Base-by-base conservation (phyloP, 352 stramenopile genomes). In the Globisporangium heterothallicum region DNA sequence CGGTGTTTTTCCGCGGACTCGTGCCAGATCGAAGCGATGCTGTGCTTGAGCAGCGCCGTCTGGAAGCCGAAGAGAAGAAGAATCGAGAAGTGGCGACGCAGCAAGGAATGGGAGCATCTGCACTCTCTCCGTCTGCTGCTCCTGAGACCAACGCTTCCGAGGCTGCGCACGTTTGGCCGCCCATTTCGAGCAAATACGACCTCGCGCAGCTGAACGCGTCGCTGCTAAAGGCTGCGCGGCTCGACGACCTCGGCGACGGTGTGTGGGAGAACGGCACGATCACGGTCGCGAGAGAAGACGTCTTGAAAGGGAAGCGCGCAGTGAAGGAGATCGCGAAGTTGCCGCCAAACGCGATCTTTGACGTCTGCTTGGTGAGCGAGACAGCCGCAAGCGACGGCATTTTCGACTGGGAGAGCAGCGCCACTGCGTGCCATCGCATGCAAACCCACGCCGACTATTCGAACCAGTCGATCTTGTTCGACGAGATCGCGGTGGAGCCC, bases 201-300 rank as follows among this genome's bases (percentile, higher is more conserved):
- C 50, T 87, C 6, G 36, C 51, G 2, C 26, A 59, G 0, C 54
- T 93, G 34, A 83, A 71, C 12, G 63, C 74, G 2, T 60, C 55
- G 6, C 35, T 72, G 18, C 34, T 93, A 4, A 91, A 93, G 47
- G 53, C 54, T 13, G 76, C 83, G 7, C 42, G 48, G 4, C 14
- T 88, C 0, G 73, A 88, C 9, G 64, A 86, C 2, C 54, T 93
- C 10, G 72, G 74, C 2, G 59, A 56, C 7, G 83, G 79, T 10
- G 79, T 91, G 4, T 86, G 79, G 72, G 70, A 76, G 13, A 93
- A 93, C 41, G 78, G 75, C 12, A 88, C 79, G 5, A 83, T 93
- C 18, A 72, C 70, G 0, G 68, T 93, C 4, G 87, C 78, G 0
- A 56, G 80, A 49, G 82, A 93, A 29, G 75, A 93, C 44, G 68